A percentile compares a stretch with the other conserved stretches of the same genome.
Evolutionary conservation across 441 rosid species (phyloP).

Genomic region (Dalechampia spathulata): DNA sequence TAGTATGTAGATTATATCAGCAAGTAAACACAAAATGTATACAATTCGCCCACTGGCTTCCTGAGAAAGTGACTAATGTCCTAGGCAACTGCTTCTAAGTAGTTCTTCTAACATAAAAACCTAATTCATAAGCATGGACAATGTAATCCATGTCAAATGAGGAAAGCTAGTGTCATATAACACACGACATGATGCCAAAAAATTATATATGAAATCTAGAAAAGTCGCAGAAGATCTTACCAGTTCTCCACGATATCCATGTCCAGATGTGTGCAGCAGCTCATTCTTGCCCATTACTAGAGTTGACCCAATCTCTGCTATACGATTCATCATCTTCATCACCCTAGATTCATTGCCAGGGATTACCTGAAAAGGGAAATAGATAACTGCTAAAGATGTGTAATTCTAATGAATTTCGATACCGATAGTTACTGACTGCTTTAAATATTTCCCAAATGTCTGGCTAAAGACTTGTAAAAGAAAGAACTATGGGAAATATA

Average conservation of each 20-base stretch:
- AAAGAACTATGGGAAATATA: neutral
- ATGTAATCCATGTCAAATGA: neutral
- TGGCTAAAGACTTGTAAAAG: neutral
- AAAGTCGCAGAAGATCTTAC: slow-evolving; percentile 33
- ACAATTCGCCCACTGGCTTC: neutral
- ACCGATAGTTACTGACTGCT: neutral
- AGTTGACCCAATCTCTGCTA: slow-evolving; percentile 85
- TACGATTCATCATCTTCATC: slow-evolving; percentile 93
- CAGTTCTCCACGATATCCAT: slow-evolving; percentile 93
- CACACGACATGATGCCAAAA: neutral
- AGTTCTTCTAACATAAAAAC: neutral
- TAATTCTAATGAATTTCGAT: neutral
- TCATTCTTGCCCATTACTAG: slow-evolving; percentile 85
- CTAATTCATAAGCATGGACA: neutral
- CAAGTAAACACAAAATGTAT: neutral
- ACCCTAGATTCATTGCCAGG: slow-evolving; percentile 97
- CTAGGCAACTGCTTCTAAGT: too few relatives aligned
- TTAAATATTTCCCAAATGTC: neutral
- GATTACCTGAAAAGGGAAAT: slow-evolving; percentile 59
- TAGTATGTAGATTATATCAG: neutral
- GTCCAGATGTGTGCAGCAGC: slow-evolving; percentile 91
- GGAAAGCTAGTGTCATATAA: neutral
- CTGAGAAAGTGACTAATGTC: neutral
- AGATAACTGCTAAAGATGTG: slow-evolving; percentile 4
- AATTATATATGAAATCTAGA: slow-evolving; percentile 1